A percentile compares a stretch with the other conserved stretches of the same genome.
phyloP scores from a whole-genome alignment of 352 stramenopile genomes.

The Pythium vanterpoolii region DNA sequence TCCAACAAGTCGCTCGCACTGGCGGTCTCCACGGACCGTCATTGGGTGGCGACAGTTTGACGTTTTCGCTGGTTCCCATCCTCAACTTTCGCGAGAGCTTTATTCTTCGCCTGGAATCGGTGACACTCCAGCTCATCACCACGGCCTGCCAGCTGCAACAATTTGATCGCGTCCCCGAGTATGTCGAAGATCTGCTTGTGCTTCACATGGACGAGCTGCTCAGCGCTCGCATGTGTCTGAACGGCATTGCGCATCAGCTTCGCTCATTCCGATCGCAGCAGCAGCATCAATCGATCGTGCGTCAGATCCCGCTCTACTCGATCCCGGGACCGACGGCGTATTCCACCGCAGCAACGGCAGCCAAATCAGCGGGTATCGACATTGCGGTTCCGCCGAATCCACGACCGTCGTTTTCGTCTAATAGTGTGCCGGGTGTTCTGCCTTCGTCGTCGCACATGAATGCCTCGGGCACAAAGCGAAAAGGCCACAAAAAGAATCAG shows the following conservation, averaged over 20 bases:
- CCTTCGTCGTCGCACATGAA: conserved; percentile 27
- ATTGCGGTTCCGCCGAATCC: conserved; percentile 3
- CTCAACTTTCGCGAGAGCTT: conserved; percentile 81
- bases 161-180: conserved; percentile 71
- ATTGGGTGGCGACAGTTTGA: conserved; percentile 16
- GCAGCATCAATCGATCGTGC: conserved; percentile 26
- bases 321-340: conserved; percentile 27
- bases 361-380: background rate
- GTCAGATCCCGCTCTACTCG: conserved; percentile 26
- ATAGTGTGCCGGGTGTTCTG: conserved; percentile 31
- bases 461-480: conserved; percentile 45
- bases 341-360: conserved; percentile 7
- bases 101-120: conserved; percentile 59
- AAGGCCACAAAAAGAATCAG: conserved; percentile 86
- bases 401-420: conserved; percentile 24
- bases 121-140: conserved; percentile 69
- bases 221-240: conserved; percentile 70
- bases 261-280: conserved; percentile 63
- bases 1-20: conserved; percentile 26
- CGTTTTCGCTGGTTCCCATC: conserved; percentile 74
- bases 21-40: conserved; percentile 5
- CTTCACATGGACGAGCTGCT: conserved; percentile 73
- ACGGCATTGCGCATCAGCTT: conserved; percentile 69
- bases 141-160: conserved; percentile 76
- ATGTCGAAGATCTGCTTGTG: conserved; percentile 63